Base-by-base conservation (phyloP, 2,329 filamentous ascomycete genomes). In the Parastagonospora avenae region DNA sequence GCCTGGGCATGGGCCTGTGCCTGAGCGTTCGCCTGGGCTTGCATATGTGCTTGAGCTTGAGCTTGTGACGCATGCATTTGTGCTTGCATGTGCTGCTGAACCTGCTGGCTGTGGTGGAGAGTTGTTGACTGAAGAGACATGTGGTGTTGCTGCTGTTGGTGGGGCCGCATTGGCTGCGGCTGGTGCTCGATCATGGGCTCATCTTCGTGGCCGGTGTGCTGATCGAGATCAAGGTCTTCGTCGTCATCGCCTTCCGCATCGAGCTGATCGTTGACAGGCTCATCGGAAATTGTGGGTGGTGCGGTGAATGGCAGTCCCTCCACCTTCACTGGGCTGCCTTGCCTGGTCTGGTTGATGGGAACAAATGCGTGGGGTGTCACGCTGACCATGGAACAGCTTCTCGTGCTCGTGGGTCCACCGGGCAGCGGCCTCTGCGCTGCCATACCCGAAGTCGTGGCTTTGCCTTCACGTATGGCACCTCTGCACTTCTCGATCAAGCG, bases 401-500 rank as follows among this genome's bases (percentile, higher is more conserved):
- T 41, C 2, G 62, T 62, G 32, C 54, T 57, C 1, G 52, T 6
- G 16, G 42, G 45, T 4, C 36, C 29, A 30, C 48, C 43, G 2
- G 70, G 70, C 36, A 76, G 48, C 33, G 66, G 63, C 51, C 71
- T 68, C 47, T 76, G 74, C 2, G 64, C 70, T 6, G 64, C 59
- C 64, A 76, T 60, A 7, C 74, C 73, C 1, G 51, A 50, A 6
- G 54, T 35, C 0, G 57, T 38, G 12, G 64, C 58, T 46, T 63
- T 66, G 47, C 52, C 68, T 15, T 75, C 72, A 2, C 73, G 63
- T 7, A 75, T 67, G 19, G 71, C 63, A 11, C 50, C 55, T 45
- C 66, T 70, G 70, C 74, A 76, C 58, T 75, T 75, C 29, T 75
- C 73, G 32, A 75, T 66, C 30, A 76, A 54, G 40, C 67, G 69